phyloP scores from a whole-genome alignment of 2,329 filamentous ascomycete species.

The Parastagonospora nodorum region DNA sequence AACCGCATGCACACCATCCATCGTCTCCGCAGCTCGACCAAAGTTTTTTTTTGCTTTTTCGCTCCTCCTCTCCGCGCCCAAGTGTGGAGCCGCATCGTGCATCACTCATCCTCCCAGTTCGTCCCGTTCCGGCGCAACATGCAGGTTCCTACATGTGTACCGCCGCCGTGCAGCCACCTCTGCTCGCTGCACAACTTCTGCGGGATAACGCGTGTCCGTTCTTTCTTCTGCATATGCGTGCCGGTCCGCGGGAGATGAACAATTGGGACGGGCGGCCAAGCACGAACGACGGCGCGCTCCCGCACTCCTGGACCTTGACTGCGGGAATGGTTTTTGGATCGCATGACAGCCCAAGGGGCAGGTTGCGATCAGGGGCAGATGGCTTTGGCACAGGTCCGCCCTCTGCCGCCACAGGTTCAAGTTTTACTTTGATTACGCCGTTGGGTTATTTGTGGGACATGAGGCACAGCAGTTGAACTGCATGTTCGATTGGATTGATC shows the following conservation, averaged over 20 bases:
- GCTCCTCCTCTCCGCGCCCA: neutral
- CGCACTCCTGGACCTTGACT: conserved; percentile 34
- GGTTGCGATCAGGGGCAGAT: conserved; percentile 18
- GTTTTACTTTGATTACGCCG: neutral
- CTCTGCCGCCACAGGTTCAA: neutral
- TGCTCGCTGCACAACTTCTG: neutral
- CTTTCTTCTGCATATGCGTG: conserved; percentile 9
- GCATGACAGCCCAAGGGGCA: conserved; percentile 25
- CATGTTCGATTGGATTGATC: too few species aligned
- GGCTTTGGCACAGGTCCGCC: neutral
- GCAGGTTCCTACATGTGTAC: conserved; percentile 12
- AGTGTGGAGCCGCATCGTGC: conserved; percentile 2
- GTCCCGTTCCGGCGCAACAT: conserved; percentile 13
- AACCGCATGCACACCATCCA: conserved; percentile 17
- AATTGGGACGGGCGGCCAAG: conserved; percentile 23
- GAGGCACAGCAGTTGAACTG: too few species aligned
- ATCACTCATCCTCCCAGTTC: conserved; percentile 3
- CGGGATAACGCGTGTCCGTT: neutral
- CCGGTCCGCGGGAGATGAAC: conserved; percentile 24
- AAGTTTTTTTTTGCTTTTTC: conserved; percentile 38
- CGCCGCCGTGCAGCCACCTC: neutral
- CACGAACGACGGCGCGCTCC: conserved; percentile 31
- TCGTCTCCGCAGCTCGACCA: conserved; percentile 17
- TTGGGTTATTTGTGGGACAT: too few species aligned
- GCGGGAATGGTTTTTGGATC: conserved; percentile 8